These are phyloP conservation scores for Paracamarosporium sp. DNA, from an alignment of 2,329 filamentous ascomycete genomes.

Conservation along the genomic window DNA sequence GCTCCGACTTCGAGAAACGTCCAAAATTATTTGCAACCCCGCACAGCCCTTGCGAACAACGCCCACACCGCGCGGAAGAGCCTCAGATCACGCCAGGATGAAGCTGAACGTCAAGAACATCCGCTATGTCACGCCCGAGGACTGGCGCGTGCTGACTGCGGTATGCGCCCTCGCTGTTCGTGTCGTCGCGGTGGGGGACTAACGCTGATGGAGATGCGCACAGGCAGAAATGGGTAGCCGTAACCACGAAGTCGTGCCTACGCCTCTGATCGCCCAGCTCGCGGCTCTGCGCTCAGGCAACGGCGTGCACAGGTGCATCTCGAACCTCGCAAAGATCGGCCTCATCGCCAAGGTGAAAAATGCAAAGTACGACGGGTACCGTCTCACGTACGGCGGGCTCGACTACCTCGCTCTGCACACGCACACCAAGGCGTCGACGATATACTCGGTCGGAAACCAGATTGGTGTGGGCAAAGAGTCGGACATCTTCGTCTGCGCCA, in stretches of 20 bases:
- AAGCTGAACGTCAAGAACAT: slow-evolving; percentile 94
- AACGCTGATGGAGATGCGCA: slow-evolving; percentile 38
- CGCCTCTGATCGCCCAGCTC: slow-evolving; percentile 82
- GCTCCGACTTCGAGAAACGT: slow-evolving; percentile 25
- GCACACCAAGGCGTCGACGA: slow-evolving; percentile 76
- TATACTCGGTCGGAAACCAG: slow-evolving; percentile 93
- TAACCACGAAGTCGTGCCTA: slow-evolving; percentile 97
- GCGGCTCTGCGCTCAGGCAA: slow-evolving; percentile 75
- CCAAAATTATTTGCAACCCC: slow-evolving; percentile 29
- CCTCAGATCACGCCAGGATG: slow-evolving; percentile 61
- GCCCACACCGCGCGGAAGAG: slow-evolving; percentile 5
- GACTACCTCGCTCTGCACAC: slow-evolving; percentile 97
- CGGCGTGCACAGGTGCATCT: slow-evolving; percentile 86
- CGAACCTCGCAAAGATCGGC: slow-evolving; percentile 86
- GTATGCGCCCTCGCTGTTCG: slow-evolving; percentile 57
- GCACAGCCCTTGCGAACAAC: slow-evolving; percentile 13
- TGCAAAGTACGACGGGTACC: slow-evolving; percentile 96
- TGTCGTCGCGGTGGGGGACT: slow-evolving; percentile 41
- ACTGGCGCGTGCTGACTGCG: slow-evolving; percentile 93
- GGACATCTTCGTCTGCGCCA: slow-evolving; percentile 93
- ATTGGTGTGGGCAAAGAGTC: slow-evolving; percentile 98
- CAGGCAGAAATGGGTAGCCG: slow-evolving; percentile 93
- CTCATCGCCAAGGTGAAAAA: slow-evolving; percentile 94
- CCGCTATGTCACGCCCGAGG: slow-evolving; percentile 88
- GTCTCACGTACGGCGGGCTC: slow-evolving; percentile 92